A percentile compares a stretch with the other conserved stretches of the same genome.
phyloP scores from a whole-genome alignment of 176 grass and related monocot species.

The Microstegium vimineum region DNA sequence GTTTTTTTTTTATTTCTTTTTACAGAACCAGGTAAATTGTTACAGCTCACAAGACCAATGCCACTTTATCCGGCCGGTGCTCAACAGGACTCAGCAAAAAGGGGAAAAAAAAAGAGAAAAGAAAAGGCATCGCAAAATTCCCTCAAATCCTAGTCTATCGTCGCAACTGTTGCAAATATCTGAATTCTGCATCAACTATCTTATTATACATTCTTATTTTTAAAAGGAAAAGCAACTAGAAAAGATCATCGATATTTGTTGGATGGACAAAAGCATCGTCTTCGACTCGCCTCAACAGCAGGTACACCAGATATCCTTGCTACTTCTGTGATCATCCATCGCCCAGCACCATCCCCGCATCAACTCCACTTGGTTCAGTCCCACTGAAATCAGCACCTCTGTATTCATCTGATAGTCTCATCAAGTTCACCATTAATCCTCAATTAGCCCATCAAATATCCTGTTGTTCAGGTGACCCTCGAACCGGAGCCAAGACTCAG shows the following conservation, averaged over 20 bases:
- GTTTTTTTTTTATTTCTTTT: constrained; percentile 4
- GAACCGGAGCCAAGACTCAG: constrained; percentile 77
- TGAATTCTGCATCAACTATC: neutral
- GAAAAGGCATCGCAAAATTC: constrained; percentile 19
- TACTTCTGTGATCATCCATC: neutral
- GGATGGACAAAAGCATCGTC: neutral
- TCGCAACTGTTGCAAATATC: constrained; percentile 14
- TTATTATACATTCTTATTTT: constrained; percentile 23
- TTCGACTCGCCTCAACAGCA: neutral
- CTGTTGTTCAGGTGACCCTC: constrained; percentile 59
- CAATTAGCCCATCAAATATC: constrained; percentile 13
- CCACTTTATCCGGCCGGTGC: constrained; percentile 11
- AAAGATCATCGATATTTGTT: neutral
- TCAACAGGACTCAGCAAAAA: constrained; percentile 9
- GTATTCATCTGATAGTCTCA: neutral
- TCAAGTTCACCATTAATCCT: constrained; percentile 36
- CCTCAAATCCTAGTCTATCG: constrained; percentile 17
- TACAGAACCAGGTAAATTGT: constrained; percentile 15
- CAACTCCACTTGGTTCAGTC: neutral
- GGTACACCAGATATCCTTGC: neutral
- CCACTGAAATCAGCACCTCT: neutral
- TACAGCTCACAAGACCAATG: constrained; percentile 15
- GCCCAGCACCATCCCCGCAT: neutral
- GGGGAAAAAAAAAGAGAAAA: neutral
- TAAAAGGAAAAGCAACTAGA: constrained; percentile 14